Percentiles rank a stretch among this genome's conserved stretches.
Evolutionary conservation across 2,329 filamentous ascomycete genomes (phyloP).

Genomic region (Westerdykella ornata): DNA sequence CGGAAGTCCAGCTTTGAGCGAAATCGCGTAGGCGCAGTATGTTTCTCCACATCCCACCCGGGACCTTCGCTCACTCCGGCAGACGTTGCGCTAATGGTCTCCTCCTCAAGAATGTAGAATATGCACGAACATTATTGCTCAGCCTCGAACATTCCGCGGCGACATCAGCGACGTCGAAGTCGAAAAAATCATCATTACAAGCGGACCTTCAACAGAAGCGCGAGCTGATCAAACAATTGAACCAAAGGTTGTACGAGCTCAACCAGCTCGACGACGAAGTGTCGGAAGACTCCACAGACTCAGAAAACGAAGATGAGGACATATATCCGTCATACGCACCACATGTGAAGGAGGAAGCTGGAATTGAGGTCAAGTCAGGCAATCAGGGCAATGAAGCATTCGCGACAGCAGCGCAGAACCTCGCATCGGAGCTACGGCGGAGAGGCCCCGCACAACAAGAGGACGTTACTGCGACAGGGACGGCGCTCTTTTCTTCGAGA

Average conservation of each 20-base stretch:
- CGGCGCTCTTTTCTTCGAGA: constrained; percentile 38
- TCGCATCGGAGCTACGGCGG: constrained; percentile 31
- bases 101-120: constrained; percentile 61
- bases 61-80: neutral
- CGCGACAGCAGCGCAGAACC: constrained; percentile 28
- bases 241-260: constrained; percentile 61
- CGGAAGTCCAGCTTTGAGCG: constrained; percentile 61
- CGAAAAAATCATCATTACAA: constrained; percentile 55
- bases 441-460: constrained; percentile 21
- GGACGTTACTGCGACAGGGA: constrained; percentile 23
- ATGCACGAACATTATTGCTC: constrained; percentile 62
- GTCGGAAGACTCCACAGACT: constrained; percentile 31
- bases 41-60: constrained; percentile 12
- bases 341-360: constrained; percentile 27
- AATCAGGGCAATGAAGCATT: constrained; percentile 29
- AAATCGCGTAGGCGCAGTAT: constrained; percentile 50
- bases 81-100: constrained; percentile 2
- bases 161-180: constrained; percentile 30
- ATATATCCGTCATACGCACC: constrained; percentile 39
- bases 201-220: constrained; percentile 58
- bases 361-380: constrained; percentile 26
- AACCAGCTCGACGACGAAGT: constrained; percentile 50
- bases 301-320: constrained; percentile 42
- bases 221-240: constrained; percentile 58
- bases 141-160: constrained; percentile 64